Percentiles rank a stretch among this genome's conserved stretches.
phyloP scores from a whole-genome alignment of 139 green algal species.

The Chlorella sp. region DNA sequence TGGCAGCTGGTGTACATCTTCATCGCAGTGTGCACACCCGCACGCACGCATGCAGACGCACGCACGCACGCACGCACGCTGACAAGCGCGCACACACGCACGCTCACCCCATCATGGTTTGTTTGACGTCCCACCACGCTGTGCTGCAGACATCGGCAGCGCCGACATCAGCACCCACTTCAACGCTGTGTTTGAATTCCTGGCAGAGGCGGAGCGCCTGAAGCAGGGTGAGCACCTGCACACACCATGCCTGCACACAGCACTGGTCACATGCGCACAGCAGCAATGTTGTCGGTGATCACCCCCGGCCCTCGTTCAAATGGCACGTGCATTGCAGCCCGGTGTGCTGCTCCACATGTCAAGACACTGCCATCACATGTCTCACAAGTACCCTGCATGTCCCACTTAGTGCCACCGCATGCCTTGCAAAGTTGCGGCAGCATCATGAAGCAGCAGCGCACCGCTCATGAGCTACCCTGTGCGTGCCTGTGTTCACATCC shows the following conservation, averaged over 20 bases:
- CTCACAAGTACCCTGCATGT: background rate
- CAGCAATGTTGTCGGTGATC: background rate
- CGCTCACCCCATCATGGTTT: background rate
- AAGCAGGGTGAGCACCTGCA: constrained; percentile 28
- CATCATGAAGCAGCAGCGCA: background rate
- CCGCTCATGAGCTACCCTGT: background rate
- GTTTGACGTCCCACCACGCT: background rate
- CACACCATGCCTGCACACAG: background rate
- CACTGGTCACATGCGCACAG: background rate
- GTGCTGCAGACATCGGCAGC: constrained; percentile 57
- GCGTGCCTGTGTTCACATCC: background rate
- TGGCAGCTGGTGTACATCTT: too few relatives aligned
- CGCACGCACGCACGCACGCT: too few relatives aligned
- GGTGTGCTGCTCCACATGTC: too few relatives aligned
- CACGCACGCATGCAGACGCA: too few relatives aligned
- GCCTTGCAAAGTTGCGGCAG: background rate
- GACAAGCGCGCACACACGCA: too few relatives aligned
- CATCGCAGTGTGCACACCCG: too few relatives aligned
- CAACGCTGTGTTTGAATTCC: constrained; percentile 49
- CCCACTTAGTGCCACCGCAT: background rate
- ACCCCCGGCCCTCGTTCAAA: too few relatives aligned
- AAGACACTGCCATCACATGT: too few relatives aligned
- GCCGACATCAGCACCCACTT: constrained; percentile 66
- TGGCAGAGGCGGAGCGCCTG: constrained; percentile 44
- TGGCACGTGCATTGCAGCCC: too few relatives aligned